Evolutionary conservation across 345 rosid genomes (phyloP).

Genomic region (Moringa oleifera): DNA sequence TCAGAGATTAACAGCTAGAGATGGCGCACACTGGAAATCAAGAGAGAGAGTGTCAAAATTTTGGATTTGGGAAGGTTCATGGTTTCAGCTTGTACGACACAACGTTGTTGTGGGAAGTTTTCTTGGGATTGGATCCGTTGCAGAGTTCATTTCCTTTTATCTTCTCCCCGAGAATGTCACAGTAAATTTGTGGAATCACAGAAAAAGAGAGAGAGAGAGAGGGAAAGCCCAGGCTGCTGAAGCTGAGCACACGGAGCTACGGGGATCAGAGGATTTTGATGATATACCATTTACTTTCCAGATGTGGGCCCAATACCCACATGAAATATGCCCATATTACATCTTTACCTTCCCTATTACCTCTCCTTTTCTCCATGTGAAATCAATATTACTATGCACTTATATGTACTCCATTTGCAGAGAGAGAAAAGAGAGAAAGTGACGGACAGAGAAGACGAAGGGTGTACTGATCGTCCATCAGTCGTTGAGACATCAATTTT

Average conservation of each 20-base stretch:
- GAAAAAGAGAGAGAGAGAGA: neutral
- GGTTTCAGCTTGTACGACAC: neutral
- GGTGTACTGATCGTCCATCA: neutral
- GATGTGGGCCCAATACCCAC: slow-evolving; percentile 30
- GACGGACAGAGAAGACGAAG: neutral
- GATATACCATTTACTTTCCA: slow-evolving; percentile 1
- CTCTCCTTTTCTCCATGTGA: neutral
- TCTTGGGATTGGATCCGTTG: slow-evolving; percentile 12
- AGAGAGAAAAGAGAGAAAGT: neutral
- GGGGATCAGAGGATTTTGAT: slow-evolving; percentile 8
- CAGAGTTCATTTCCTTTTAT: slow-evolving; percentile 3
- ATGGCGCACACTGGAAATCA: no score
- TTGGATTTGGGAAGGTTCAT: slow-evolving; percentile 7
- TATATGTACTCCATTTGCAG: no score
- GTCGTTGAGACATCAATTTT: slow-evolving; percentile 26
- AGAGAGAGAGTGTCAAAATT: slow-evolving; percentile 8
- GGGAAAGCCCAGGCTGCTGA: neutral
- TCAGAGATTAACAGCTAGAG: slow-evolving; percentile 8
- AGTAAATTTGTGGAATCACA: neutral
- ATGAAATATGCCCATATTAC: slow-evolving; percentile 27
- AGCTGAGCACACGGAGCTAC: slow-evolving; percentile 10
- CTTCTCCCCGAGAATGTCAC: neutral
- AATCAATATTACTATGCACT: no score
- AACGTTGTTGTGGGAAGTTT: neutral
- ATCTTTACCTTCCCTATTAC: slow-evolving; percentile 8